Evolutionary conservation across 108 stramenopile species (phyloP), one percentile per base, ranked within the genome.

Genomic region (Hondaea fermentalgiana): DNA sequence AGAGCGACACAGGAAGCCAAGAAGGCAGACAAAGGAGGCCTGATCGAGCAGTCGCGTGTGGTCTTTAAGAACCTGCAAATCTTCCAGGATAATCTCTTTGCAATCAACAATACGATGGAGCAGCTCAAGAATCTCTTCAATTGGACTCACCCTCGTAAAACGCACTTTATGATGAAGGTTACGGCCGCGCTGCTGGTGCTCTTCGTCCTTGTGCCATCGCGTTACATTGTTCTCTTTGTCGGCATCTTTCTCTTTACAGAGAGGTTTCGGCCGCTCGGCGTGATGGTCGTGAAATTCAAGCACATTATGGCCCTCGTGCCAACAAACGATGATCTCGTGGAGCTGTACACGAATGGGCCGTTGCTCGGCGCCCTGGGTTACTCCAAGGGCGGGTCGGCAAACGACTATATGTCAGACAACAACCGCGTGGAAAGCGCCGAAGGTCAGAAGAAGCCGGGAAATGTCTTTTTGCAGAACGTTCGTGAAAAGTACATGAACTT

Each of bases 311-410:
- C 76, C 1, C 76, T 83, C 49, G 49, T 83, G n/a, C 76, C 76
- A 35, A 83, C 76, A 55, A 83, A 83, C 23, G 76, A 83, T 23
- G 76, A 83, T 53, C 76, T 83, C 76, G 76, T 83, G 8, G 76
- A 47, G 45, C 51, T 83, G 17, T 83, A 83, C 76, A 83, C 76
- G 3, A 83, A 83, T n/a, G 76, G 76, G 25, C 76, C 76, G 6
- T 23, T 83, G 6, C 51, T 83, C 19, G 76, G 76, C 16, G 45
- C 76, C 6, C 76, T 83, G 10, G 49, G 51, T 14, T 47, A 83
- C n/a, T 53, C 45, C 1, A 83, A 83, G 51, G 49, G 51, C 51
- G 51, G 76, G 23, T 53, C 45, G 12, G 76, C 49, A 12, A 83
- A 53, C 28, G 45, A 53, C 25, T 53, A 12, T 83, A 23, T 83